Evolutionary conservation across 2,329 filamentous ascomycete genomes (phyloP).

Genomic region (Pyrenochaeta sp.): DNA sequence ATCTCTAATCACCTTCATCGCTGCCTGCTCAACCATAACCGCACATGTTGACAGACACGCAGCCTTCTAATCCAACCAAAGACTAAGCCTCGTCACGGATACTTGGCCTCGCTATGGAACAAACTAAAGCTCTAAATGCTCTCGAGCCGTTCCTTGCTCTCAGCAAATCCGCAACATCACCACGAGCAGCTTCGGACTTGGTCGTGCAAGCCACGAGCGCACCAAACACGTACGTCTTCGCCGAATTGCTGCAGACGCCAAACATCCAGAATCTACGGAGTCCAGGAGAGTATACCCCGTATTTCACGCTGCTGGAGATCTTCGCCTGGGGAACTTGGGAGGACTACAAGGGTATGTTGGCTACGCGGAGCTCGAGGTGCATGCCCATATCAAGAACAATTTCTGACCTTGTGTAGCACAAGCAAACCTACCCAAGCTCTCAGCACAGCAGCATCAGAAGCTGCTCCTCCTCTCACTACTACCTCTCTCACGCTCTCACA

Average conservation of each 20-base stretch:
- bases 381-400: background rate
- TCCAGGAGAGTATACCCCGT: slow-evolving; percentile 67
- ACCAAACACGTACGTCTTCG: slow-evolving; percentile 89
- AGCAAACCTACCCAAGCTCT: slow-evolving; percentile 74
- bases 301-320: slow-evolving; percentile 80
- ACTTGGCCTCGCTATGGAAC: slow-evolving; percentile 68
- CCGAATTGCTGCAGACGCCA: slow-evolving; percentile 84
- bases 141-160: slow-evolving; percentile 88
- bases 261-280: slow-evolving; percentile 76
- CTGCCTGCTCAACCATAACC: slow-evolving; percentile 20
- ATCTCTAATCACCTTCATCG: slow-evolving; percentile 7
- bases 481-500: slow-evolving; percentile 74
- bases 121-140: slow-evolving; percentile 68
- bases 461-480: slow-evolving; percentile 91
- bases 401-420: slow-evolving; percentile 26
- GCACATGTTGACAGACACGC: background rate
- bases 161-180: slow-evolving; percentile 83
- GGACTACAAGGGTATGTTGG: slow-evolving; percentile 69
- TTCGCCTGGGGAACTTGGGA: slow-evolving; percentile 93
- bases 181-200: slow-evolving; percentile 84
- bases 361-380: background rate
- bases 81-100: background rate
- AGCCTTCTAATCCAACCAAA: background rate
- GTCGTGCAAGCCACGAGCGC: slow-evolving; percentile 88
- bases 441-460: slow-evolving; percentile 78